phyloP scores from a whole-genome alignment of 768 basidiomycete genomes.

The Hericium coralloides region DNA sequence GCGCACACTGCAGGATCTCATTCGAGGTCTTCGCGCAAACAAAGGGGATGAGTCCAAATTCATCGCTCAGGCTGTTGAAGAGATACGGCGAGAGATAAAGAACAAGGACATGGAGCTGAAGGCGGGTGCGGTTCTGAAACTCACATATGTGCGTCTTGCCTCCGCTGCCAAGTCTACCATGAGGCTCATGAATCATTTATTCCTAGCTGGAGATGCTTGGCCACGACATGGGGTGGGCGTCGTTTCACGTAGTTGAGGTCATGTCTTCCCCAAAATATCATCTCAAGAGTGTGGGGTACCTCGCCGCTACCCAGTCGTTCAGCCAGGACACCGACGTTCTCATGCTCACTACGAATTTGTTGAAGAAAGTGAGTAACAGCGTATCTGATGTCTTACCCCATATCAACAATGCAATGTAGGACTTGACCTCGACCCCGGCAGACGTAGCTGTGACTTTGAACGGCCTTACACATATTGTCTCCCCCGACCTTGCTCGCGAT shows the following conservation, averaged over 20 bases:
- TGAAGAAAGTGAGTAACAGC: constrained; percentile 70
- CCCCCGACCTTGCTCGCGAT: constrained; percentile 85
- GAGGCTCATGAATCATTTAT: constrained; percentile 2
- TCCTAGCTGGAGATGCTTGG: constrained; percentile 95
- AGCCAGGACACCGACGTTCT: constrained; percentile 92
- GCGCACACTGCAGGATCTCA: constrained; percentile 89
- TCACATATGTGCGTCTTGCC: constrained; percentile 76
- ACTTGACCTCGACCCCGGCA: constrained; percentile 66
- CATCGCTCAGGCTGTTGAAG: constrained; percentile 87
- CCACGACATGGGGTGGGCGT: constrained; percentile 91
- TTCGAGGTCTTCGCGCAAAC: constrained; percentile 91
- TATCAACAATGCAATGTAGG: constrained; percentile 37
- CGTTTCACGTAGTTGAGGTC: constrained; percentile 95
- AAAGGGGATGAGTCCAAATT: constrained; percentile 91
- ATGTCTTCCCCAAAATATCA: constrained; percentile 92
- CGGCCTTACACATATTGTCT: constrained; percentile 78
- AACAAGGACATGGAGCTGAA: constrained; percentile 96
- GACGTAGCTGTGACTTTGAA: constrained; percentile 73
- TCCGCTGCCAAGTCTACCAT: background rate
- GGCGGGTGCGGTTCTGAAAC: constrained; percentile 88
- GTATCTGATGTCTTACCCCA: background rate
- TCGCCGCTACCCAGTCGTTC: constrained; percentile 89
- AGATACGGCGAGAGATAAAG: constrained; percentile 87
- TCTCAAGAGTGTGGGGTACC: constrained; percentile 92
- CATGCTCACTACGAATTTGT: constrained; percentile 90